Evolutionary conservation across 495 filamentous ascomycete species (phyloP), one percentile per base, ranked within the genome.

Genomic region (Podospora pseudopauciseta): DNA sequence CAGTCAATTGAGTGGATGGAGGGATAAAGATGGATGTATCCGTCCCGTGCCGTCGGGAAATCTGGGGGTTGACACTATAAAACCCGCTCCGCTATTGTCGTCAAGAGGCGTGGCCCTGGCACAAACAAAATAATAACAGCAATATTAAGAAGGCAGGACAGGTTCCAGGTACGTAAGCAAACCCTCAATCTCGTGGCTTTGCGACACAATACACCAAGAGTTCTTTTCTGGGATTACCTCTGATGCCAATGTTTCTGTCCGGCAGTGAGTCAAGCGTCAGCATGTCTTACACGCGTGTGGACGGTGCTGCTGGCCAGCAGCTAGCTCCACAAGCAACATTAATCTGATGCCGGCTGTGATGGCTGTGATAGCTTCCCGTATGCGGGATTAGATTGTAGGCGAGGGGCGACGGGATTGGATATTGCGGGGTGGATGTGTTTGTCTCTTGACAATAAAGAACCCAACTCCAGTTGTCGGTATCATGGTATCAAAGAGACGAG

Each of bases 41-140:
- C 59, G 19, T 61, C 59, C 59, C 59, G 59, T 61, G 59, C 59
- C 59, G 59, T 28, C 59, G 26, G 34, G 30, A 61, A 49, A 49
- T 61, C 59, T 61, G 59, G 27, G 26, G 30, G 59, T 26, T 18
- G 23, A 26, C 26, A 61, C 30, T 28, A 61, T 61, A 18, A 58
- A 58, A 20, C 18, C 5, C 6, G 16, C n/a, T 20, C 56, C n/a
- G 56, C 16, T 57, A 57, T 57, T n/a, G 15, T 23, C 5, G 15
- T 15, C 13, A 15, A 60, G 58, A 16, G 19, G 26, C 58, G 20
- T 9, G 23, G 58, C 58, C 20, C 20, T 28, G 23, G 30, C 9
- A 20, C 55, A 20, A 20, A 58, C 16, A 26, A 32, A 61, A 61
- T 20, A 13, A 61, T 27, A 61, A 3, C 13, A 49, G 2, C 39